Evolutionary conservation across 2,329 filamentous ascomycete genomes (phyloP).

Genomic region (Aspergillus arachidicola): DNA sequence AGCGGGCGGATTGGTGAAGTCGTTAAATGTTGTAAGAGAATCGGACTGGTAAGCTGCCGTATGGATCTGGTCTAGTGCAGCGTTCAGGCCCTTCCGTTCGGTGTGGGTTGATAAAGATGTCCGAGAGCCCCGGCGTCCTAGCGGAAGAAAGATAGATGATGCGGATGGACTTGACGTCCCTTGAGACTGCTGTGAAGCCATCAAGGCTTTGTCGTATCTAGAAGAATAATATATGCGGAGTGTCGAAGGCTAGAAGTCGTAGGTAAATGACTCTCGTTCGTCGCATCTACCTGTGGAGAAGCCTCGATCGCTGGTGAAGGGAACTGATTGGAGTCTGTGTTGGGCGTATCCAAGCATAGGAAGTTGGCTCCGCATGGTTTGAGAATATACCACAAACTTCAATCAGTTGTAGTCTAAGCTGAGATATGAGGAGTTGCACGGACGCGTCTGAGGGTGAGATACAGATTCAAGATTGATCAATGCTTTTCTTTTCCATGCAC

Average conservation of each 20-base stretch:
- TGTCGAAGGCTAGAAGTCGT: neutral
- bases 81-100: conserved; percentile 74
- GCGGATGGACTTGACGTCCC: conserved; percentile 47
- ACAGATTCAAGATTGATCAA: neutral
- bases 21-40: conserved; percentile 88
- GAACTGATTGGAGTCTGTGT: conserved; percentile 13
- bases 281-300: conserved; percentile 19
- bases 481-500: conserved; percentile 1
- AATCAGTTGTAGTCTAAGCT: neutral
- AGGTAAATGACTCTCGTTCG: conserved; percentile 13
- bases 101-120: conserved; percentile 56
- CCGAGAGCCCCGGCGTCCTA: conserved; percentile 51
- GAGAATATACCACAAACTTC: neutral
- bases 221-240: neutral
- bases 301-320: conserved; percentile 15
- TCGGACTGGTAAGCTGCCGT: conserved; percentile 83
- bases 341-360: conserved; percentile 17
- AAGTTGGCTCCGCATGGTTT: conserved; percentile 19
- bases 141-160: conserved; percentile 48
- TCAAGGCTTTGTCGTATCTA: conserved; percentile 23
- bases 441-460: neutral
- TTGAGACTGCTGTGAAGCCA: conserved; percentile 41
- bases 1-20: conserved; percentile 70
- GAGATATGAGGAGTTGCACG: neutral
- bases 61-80: conserved; percentile 85